Evolutionary conservation across 371 early-diverging fungal genomes (phyloP).

Genomic region (Mortierella sp.): DNA sequence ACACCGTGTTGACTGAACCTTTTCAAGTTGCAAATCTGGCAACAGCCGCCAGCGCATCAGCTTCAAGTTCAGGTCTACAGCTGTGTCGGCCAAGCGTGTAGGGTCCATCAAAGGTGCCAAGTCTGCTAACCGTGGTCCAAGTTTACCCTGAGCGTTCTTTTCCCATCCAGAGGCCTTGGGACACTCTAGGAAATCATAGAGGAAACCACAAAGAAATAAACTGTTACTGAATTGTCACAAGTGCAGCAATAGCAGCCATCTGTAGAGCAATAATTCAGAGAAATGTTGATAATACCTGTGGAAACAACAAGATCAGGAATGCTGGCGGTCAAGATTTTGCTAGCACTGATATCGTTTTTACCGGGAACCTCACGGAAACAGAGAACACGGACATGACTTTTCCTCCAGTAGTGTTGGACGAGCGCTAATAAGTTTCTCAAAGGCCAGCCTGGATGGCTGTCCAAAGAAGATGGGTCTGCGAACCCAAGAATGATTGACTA

Average conservation of each 20-base stretch:
- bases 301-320: constrained; percentile 18
- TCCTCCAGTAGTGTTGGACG: constrained; percentile 60
- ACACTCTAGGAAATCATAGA: constrained; percentile 21
- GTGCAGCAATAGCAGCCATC: no score
- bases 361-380: constrained; percentile 76
- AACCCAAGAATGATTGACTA: constrained; percentile 73
- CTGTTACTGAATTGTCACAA: background rate
- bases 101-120: constrained; percentile 72
- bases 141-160: constrained; percentile 80
- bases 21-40: constrained; percentile 86
- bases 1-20: constrained; percentile 77
- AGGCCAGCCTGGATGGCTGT: constrained; percentile 87
- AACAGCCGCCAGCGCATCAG: constrained; percentile 96
- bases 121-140: constrained; percentile 86
- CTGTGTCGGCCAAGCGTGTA: constrained; percentile 80
- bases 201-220: no score
- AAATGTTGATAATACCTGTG: constrained; percentile 17
- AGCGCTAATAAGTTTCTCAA: constrained; percentile 84
- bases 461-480: constrained; percentile 82
- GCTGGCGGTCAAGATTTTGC: constrained; percentile 35
- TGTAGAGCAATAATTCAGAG: background rate
- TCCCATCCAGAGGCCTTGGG: constrained; percentile 93
- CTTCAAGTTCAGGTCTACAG: constrained; percentile 93
- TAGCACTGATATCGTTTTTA: constrained; percentile 42
- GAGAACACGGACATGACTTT: constrained; percentile 64